Conservation (phyloP, 1,139 yeast genomes). For the Geotrichum restrictum region DNA sequence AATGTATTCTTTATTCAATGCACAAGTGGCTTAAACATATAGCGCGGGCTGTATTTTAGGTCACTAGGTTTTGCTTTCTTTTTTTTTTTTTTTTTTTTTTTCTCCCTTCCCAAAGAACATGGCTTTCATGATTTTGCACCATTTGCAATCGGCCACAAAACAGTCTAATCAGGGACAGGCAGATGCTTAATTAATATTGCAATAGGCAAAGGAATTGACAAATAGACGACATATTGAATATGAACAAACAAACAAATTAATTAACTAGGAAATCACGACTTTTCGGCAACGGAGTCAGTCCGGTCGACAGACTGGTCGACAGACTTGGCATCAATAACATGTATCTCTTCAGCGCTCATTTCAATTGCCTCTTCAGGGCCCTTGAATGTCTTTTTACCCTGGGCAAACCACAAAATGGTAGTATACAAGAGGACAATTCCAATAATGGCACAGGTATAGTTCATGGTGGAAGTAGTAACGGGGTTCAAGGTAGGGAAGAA, state of each 20-base stretch:
- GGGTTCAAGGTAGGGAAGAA: slow-evolving; percentile 17
- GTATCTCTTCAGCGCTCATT: not conserved
- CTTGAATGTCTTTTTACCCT: slow-evolving; percentile 15
- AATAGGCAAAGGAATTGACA: too few relatives aligned
- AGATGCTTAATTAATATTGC: too few relatives aligned
- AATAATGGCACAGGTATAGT: slow-evolving; percentile 17
- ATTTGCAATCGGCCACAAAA: too few relatives aligned
- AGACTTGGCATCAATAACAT: not conserved
- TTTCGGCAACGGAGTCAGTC: not conserved
- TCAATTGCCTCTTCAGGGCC: slow-evolving; percentile 15
- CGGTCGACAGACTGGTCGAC: not conserved
- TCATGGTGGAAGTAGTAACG: slow-evolving; percentile 18
- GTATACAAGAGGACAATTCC: slow-evolving; percentile 14
- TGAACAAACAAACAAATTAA: not conserved
- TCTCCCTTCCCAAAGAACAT: too few relatives aligned
- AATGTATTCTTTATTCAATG: not conserved
- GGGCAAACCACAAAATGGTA: slow-evolving; percentile 15
- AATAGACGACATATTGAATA: too few relatives aligned
- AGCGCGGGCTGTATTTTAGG: too few relatives aligned
- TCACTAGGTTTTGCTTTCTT: too few relatives aligned
- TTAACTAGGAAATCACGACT: not conserved
- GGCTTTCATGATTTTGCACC: too few relatives aligned
- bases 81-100: too few relatives aligned
- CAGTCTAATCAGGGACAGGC: too few relatives aligned
- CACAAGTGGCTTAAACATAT: too few relatives aligned